Percentiles rank a stretch among this genome's conserved stretches.
Evolutionary conservation across 192 early-diverging fungal genomes (phyloP).

Genomic region (Jimgerdemannia flammicorona): DNA sequence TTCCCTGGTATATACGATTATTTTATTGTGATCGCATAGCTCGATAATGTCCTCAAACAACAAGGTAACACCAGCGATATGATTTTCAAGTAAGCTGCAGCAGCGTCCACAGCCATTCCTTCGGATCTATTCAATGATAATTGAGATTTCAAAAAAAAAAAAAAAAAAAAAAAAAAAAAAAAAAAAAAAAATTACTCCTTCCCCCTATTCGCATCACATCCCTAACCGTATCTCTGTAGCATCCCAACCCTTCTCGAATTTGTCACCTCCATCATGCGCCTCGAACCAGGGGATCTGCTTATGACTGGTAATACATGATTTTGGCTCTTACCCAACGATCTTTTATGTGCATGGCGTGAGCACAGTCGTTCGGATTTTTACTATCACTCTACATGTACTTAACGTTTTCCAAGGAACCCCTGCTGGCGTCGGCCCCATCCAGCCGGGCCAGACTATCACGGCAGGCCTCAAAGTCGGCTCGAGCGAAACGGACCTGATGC

Average conservation of each 20-base stretch:
- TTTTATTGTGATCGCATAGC: constrained; percentile 12
- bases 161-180: too few species aligned
- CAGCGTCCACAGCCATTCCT: too few species aligned
- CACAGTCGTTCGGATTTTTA: too few species aligned
- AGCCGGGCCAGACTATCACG: constrained; percentile 72
- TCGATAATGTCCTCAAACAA: constrained; percentile 74
- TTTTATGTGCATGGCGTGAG: too few species aligned
- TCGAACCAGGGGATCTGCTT: constrained; percentile 87
- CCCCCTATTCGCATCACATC: neutral
- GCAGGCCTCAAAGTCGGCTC: constrained; percentile 52
- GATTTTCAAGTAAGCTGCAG: constrained; percentile 75
- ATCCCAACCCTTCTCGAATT: constrained; percentile 78
- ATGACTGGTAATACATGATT: constrained; percentile 59
- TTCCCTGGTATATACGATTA: neutral
- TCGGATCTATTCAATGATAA: too few species aligned
- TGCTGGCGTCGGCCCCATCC: constrained; percentile 80
- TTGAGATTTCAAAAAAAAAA: too few species aligned
- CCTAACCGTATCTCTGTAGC: constrained; percentile 22
- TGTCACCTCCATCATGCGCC: constrained; percentile 81
- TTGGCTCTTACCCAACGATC: too few species aligned
- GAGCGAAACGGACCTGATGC: neutral
- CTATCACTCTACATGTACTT: neutral
- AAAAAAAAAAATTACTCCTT: neutral
- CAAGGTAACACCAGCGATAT: constrained; percentile 87
- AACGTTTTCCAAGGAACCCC: constrained; percentile 59